phyloP scores from a whole-genome alignment of 108 stramenopile genomes.

The Skeletonema potamos region DNA sequence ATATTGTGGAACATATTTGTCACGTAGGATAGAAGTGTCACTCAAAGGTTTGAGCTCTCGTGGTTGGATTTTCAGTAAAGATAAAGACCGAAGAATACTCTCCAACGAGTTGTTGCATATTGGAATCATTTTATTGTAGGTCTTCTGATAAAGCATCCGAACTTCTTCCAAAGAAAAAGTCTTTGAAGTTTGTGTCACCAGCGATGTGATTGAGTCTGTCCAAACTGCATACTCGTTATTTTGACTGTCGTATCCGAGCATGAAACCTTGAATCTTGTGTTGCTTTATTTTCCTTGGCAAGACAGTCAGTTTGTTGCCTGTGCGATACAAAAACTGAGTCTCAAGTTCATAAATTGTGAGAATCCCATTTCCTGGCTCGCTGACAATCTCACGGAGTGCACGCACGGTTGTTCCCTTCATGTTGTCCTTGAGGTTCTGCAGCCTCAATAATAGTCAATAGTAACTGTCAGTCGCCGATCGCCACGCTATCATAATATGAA shows the following conservation, averaged over 20 bases:
- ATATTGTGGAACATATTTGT: constrained; percentile 16
- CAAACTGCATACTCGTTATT: neutral
- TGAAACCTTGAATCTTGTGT: neutral
- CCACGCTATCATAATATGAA: too few species aligned
- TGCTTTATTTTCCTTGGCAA: neutral
- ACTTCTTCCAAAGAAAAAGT: neutral
- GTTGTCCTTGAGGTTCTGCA: too few species aligned
- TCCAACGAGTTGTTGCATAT: neutral
- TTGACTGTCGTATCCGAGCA: neutral
- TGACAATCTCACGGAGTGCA: neutral
- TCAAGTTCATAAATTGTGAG: neutral
- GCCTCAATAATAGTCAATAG: too few species aligned
- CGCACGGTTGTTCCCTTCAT: too few species aligned
- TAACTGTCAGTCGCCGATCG: too few species aligned
- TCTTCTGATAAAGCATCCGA: neutral
- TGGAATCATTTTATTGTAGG: neutral
- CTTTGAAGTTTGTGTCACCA: neutral
- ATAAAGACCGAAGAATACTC: neutral
- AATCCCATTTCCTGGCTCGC: neutral
- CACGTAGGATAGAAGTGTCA: neutral
- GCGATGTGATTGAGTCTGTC: neutral
- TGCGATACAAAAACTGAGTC: neutral
- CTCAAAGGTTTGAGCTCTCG: neutral
- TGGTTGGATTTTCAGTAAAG: neutral
- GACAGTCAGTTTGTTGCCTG: neutral